These are phyloP conservation scores for Leccinum ponderosum DNA, from an alignment of 1,284 basidiomycete species.

Conservation along the genomic window DNA sequence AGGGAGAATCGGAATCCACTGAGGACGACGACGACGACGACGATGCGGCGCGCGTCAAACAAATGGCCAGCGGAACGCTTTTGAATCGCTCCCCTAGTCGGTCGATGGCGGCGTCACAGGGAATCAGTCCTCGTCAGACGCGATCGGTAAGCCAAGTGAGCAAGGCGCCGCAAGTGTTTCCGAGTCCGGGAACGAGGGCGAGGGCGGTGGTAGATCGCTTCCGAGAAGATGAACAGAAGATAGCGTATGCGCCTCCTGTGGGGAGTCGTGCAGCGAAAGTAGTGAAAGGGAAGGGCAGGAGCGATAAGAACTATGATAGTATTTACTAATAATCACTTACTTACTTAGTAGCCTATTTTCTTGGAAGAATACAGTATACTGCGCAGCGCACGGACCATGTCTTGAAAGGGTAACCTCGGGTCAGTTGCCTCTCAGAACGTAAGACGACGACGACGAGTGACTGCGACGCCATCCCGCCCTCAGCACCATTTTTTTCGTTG, in stretches of 20 bases:
- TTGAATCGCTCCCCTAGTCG: background rate
- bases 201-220: slow-evolving; percentile 14
- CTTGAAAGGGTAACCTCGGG: slow-evolving; percentile 5
- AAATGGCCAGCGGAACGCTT: slow-evolving; percentile 18
- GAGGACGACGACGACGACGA: slow-evolving; percentile 3
- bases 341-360: no score
- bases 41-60: slow-evolving; percentile 15
- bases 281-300: background rate
- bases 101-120: slow-evolving; percentile 3
- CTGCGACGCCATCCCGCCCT: background rate
- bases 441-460: background rate
- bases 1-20: background rate
- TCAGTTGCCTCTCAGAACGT: background rate
- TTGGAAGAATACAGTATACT: background rate
- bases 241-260: slow-evolving; percentile 9
- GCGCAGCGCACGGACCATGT: slow-evolving; percentile 20
- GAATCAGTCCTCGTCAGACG: slow-evolving; percentile 9
- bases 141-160: slow-evolving; percentile 3
- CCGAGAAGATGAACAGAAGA: slow-evolving; percentile 1
- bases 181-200: slow-evolving; percentile 19
- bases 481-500: background rate
- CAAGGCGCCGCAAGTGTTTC: slow-evolving; percentile 4
- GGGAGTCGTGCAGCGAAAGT: slow-evolving; percentile 13
- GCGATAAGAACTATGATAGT: no score
- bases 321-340: no score